Evolutionary conservation across 75 land plant species (phyloP).

Genomic region (Cryptomeria japonica): DNA sequence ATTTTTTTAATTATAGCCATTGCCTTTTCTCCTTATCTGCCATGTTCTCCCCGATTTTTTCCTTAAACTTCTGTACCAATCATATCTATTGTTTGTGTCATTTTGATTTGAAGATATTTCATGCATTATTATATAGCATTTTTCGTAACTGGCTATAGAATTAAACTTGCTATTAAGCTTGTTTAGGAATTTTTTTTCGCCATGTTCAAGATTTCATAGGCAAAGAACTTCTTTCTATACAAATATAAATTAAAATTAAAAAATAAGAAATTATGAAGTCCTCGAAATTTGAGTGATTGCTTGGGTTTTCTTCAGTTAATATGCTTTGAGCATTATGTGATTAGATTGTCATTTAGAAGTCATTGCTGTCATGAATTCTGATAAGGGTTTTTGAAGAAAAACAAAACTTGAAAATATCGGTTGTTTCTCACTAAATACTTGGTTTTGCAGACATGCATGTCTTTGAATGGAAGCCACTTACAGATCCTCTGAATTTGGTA

Average conservation of each 20-base stretch:
- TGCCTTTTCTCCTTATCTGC: background rate
- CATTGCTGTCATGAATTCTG: background rate
- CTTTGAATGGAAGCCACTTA: slow-evolving; percentile 70
- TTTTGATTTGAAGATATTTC: background rate
- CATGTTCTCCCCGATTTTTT: background rate
- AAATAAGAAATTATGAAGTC: background rate
- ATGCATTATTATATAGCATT: background rate
- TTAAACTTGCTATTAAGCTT: background rate
- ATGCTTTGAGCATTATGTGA: background rate
- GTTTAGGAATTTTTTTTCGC: background rate
- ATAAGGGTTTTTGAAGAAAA: background rate
- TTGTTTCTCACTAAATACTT: background rate
- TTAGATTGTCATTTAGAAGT: slow-evolving; percentile 5
- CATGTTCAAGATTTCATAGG: background rate
- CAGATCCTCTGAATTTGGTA: slow-evolving; percentile 80
- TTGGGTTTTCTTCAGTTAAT: background rate
- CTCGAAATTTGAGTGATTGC: background rate
- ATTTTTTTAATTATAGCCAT: background rate
- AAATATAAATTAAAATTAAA: background rate
- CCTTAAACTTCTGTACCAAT: background rate
- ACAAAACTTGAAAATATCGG: background rate
- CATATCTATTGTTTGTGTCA: background rate
- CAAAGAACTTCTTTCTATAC: background rate
- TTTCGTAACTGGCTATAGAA: background rate
- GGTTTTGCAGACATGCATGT: slow-evolving; percentile 80